These are phyloP conservation scores for Talaromyces adpressus DNA, from an alignment of 495 filamentous ascomycete species.

Conservation along the genomic window DNA sequence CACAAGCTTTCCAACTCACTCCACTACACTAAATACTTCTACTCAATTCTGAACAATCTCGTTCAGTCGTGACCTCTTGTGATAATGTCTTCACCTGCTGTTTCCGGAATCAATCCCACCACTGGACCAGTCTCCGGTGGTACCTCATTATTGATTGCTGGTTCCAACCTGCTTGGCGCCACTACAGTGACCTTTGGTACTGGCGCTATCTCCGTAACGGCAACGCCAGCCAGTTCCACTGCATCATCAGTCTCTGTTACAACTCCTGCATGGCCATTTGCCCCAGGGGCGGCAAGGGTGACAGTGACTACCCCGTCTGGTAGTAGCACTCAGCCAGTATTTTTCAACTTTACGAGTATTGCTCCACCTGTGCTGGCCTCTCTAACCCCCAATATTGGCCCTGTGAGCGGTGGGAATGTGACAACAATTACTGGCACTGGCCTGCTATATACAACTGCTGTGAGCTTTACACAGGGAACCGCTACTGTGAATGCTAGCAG, in stretches of 20 bases:
- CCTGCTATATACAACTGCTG: background rate
- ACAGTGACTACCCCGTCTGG: background rate
- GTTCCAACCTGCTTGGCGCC: background rate
- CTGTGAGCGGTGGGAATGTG: background rate
- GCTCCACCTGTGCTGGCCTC: background rate
- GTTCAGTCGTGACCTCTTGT: background rate
- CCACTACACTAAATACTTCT: background rate
- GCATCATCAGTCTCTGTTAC: background rate
- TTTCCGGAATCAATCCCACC: slow-evolving; percentile 1
- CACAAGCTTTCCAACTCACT: background rate
- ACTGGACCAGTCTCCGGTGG: background rate
- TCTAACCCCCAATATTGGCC: background rate
- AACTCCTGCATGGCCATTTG: background rate
- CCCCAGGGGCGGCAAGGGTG: background rate
- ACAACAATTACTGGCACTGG: background rate
- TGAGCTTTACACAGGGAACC: background rate
- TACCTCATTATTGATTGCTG: slow-evolving; percentile 1
- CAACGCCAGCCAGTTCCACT: background rate
- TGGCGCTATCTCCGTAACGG: background rate
- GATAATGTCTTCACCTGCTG: background rate
- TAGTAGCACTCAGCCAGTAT: background rate
- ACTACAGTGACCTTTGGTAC: background rate
- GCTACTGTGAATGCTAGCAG: background rate
- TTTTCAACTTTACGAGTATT: background rate
- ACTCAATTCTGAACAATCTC: background rate